Base-by-base conservation (phyloP, 345 rosid genomes). In the Populus tremula region DNA sequence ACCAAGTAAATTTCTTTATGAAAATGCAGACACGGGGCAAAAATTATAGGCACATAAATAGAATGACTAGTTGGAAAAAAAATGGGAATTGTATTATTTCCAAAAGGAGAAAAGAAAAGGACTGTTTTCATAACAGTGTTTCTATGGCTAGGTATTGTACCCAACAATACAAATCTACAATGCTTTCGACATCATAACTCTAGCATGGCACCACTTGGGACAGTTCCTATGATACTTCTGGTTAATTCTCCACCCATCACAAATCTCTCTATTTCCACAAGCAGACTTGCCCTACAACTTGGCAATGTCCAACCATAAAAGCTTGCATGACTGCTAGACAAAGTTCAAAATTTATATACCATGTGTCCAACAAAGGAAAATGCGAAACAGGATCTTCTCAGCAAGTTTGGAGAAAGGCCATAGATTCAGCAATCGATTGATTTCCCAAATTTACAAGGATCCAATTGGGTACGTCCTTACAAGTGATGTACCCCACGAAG, bases 131-230 rank as follows among this genome's bases (percentile, higher is more conserved):
- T 61, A 69, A 73, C 53, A 70, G 41, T 47, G 77, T 71, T 78
- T 67, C 81, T 84, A 82, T 75, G 78, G 77, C 82, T 77, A 73
- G 67, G 69, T 70, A 73, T 29, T 16, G 59, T 54, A 73, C 39
- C 80, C 77, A 84, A 65, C 75, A 67, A 74, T 82, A 77, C 81
- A 80, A 80, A 83, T 82, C 85, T 83, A 86, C 88, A 84, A 77
- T 65, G 76, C 80, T 84, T 85, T 84, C 79, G 72, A 68, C 83
- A 80, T 79, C 84, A 81, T 82, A 76, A 61, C 63, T 53, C 82
- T 81, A 82, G 56, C 71, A 50, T 64, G 68, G 69, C 56, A 59
- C 65, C 64, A 71, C 77, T 74, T 61, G 31, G 27, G 69, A 67
- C 35, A 41, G 49, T 59, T 75, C 31, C 45, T 69, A 65, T 49